Evolutionary conservation across 108 stramenopile genomes (phyloP).

Genomic region (Skeletonema tropicum): DNA sequence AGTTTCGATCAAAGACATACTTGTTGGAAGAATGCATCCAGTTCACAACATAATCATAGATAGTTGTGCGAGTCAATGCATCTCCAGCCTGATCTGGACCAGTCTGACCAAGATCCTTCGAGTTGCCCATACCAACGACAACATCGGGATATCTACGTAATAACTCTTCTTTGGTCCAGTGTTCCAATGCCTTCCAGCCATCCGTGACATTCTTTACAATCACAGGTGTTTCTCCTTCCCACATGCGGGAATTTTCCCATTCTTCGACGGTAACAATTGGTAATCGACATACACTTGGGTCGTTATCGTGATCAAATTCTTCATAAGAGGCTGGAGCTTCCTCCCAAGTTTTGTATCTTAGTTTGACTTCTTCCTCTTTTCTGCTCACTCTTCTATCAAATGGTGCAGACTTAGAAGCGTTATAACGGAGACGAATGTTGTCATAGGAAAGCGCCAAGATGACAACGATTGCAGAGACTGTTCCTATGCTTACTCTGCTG

Average conservation of each 20-base stretch:
- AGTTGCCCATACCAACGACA: conserved; percentile 41
- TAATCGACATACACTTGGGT: conserved; percentile 32
- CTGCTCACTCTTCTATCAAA: background rate
- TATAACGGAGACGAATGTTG: background rate
- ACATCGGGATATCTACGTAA: conserved; percentile 40
- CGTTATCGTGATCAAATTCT: conserved; percentile 48
- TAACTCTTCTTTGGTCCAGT: conserved; percentile 50
- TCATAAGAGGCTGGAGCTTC: conserved; percentile 40
- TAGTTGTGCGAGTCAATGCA: conserved; percentile 29
- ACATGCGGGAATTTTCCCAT: conserved; percentile 38
- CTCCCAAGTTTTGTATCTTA: conserved; percentile 13
- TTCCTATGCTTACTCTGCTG: background rate
- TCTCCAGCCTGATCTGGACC: conserved; percentile 48
- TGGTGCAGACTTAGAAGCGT: background rate
- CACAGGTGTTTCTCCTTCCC: conserved; percentile 45
- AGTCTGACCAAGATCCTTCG: conserved; percentile 42
- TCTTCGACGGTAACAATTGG: conserved; percentile 34
- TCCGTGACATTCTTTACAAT: conserved; percentile 46
- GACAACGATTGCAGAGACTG: background rate
- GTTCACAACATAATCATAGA: conserved; percentile 37
- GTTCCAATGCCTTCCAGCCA: conserved; percentile 41
- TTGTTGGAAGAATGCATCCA: conserved; percentile 40
- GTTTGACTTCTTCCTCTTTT: background rate
- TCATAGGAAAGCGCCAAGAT: background rate
- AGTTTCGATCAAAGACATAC: conserved; percentile 42